Evolutionary conservation across 805 yeast species (phyloP).

Genomic region (Pichia nakasei): DNA sequence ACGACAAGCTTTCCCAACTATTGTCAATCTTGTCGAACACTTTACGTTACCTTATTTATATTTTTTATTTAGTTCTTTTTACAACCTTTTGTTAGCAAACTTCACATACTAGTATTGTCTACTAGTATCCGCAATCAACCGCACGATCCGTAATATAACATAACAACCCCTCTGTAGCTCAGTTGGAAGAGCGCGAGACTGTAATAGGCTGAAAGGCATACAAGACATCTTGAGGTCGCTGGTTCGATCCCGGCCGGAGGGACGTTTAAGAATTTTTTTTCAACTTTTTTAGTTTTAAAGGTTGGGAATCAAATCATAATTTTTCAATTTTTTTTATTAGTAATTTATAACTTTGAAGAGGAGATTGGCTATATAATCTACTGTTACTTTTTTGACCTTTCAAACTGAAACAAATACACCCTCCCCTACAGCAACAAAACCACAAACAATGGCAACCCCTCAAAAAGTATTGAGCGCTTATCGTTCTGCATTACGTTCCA

Average conservation of each 20-base stretch:
- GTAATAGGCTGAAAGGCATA: constrained; percentile 7
- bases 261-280: constrained; percentile 1
- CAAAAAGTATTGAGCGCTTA: constrained; percentile 38
- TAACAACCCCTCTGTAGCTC: constrained; percentile 16
- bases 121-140: too few species aligned
- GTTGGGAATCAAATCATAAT: too few species aligned
- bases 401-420: too few species aligned
- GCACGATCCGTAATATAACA: neutral
- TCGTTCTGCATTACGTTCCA: constrained; percentile 59
- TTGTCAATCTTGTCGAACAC: too few species aligned
- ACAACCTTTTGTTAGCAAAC: too few species aligned
- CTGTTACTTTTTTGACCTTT: neutral
- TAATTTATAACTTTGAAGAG: too few species aligned
- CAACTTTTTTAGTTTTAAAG: neutral
- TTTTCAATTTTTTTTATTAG: too few species aligned
- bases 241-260: constrained; percentile 16
- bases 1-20: too few species aligned
- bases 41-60: too few species aligned
- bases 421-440: neutral
- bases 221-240: constrained; percentile 16
- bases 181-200: constrained; percentile 19
- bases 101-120: too few species aligned
- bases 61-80: too few species aligned
- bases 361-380: too few species aligned
- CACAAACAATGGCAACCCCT: constrained; percentile 7